Evolutionary conservation across 2,329 filamentous ascomycete genomes (phyloP).

Genomic region (Dothidotthia symphoricarpi): DNA sequence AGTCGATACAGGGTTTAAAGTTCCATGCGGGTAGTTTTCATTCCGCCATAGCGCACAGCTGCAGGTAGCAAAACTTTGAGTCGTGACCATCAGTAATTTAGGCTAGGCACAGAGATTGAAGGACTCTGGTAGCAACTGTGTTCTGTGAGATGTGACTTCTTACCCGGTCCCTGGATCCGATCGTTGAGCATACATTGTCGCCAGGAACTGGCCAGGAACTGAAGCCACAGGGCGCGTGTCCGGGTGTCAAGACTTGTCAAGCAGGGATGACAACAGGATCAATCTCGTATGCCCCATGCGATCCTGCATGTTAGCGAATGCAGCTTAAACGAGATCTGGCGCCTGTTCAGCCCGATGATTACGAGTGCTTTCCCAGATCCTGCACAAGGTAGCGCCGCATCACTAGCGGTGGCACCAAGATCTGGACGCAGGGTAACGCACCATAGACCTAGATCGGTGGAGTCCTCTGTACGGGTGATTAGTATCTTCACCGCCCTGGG

Average conservation of each 20-base stretch:
- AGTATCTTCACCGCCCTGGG: slow-evolving; percentile 12
- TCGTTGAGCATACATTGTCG: slow-evolving; percentile 15
- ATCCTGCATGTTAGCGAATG: slow-evolving; percentile 27
- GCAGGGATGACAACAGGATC: slow-evolving; percentile 24
- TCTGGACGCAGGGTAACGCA: slow-evolving; percentile 30
- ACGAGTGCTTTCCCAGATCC: slow-evolving; percentile 31
- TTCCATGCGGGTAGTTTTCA: slow-evolving; percentile 21
- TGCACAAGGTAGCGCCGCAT: slow-evolving; percentile 30
- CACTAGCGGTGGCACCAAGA: slow-evolving; percentile 27
- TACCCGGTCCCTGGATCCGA: slow-evolving; percentile 23
- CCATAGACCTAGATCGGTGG: slow-evolving; percentile 9
- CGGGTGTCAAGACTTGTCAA: slow-evolving; percentile 11
- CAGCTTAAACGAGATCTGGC: slow-evolving; percentile 32
- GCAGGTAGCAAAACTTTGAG: slow-evolving; percentile 21
- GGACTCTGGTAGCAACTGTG: slow-evolving; percentile 25
- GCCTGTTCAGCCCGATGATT: slow-evolving; percentile 25
- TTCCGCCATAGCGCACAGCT: slow-evolving; percentile 14
- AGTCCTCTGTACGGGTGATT: slow-evolving; percentile 4
- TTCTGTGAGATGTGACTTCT: slow-evolving; percentile 22
- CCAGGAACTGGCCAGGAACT: slow-evolving; percentile 15
- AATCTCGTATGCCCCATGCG: slow-evolving; percentile 26
- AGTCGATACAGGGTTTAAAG: slow-evolving; percentile 23
- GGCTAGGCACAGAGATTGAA: slow-evolving; percentile 25
- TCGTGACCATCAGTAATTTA: slow-evolving; percentile 27
- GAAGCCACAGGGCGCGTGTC: slow-evolving; percentile 20